Base-by-base conservation (phyloP, 2,329 filamentous ascomycete genomes). In the Aspergillus udagawae region DNA sequence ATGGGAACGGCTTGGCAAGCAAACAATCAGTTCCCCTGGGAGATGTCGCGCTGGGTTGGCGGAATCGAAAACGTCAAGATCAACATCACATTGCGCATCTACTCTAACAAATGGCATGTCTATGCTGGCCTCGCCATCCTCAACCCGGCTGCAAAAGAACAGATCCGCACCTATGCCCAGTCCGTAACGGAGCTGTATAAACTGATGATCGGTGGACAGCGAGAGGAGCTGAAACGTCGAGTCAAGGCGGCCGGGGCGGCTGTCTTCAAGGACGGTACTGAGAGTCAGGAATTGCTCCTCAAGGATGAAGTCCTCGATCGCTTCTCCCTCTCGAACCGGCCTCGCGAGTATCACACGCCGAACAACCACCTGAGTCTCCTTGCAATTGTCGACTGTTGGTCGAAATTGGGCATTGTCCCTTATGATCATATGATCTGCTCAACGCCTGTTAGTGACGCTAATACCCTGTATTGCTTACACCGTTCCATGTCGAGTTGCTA, bases 401-500 rank as follows among this genome's bases (percentile, higher is more conserved):
- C 90, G 71, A 90, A 91, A 64, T 83, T 97, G 49, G 89, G 87
- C 35, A 99, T 97, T 67, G 89, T 95, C 50, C 94, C 94, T 0
- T 99, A 99, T 74, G 93, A 99, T 75, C 95, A 99, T 79, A 99
- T 99, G 92, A 95, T 99, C 65, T 99, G 94, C 79, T 96, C 92
- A 54, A 99, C 94, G 42, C 94, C 94, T 51, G 84, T 87, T 70
- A 72, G 83, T 77, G 38, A 29, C 25, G 25, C 42, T 47, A 23
- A 21, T 21, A 17, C 17, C 29, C 12, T 7, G 32, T 28, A 44
- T 38, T 17, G 41, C 38, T n/a, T 45, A 2, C 14, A 20, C 50
- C 29, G 10, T 42, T 20, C 14, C 10, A 14, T 47, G 23, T 25
- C 25, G 20, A 48, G 21, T 41, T 41, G 20, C 27, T 41, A 44